Base-by-base conservation (phyloP, 148 eudicot species). In the Polygonum maritimum region DNA sequence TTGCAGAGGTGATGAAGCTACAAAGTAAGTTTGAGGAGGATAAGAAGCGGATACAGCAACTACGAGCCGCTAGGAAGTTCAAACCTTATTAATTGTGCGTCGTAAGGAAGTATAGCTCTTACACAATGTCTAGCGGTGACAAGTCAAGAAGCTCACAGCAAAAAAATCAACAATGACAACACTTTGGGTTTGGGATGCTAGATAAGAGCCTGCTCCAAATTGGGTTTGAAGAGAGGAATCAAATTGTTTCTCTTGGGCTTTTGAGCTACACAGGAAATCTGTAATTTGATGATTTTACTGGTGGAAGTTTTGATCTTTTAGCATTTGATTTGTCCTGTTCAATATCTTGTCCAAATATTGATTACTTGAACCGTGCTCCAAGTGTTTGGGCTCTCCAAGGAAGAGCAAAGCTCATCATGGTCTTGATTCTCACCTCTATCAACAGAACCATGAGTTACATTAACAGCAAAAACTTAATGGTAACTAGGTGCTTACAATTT, bases 11-110 rank as follows among this genome's bases (percentile, higher is more conserved):
- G 77, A 90, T 94, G 97, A 88, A 83, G 80, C 80, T 92, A 71
- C 97, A 88, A 81, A 89, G 93, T 85, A 89, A 87, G 84, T 94
- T 94, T 1, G 90, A 92, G 84, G 95, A 92, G 82, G 97, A 91
- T 74, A 94, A 87, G 82, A 92, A 92, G 83, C 88, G 95, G 75
- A 91, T 91, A 81, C 93, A 94, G 62, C 89, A 90, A 54, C 33
- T 91, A 82, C 84, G 98, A 82, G 98, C 98, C 78, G 92, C 90
- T 31, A 84, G 98, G 83, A 91, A 89, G 85, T 91, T 93, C 76
- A 86, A 78, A 54, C 98, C 98, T 22, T 89, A 89, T 75, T 93
- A 77, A 87, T 48, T 18, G n/a, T 19, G 33, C 13, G 31, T 74
- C 26, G 60, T 7, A 48, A n/a, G 60, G 71, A 63, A n/a, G 33